Base-by-base conservation (phyloP, 2,329 filamentous ascomycete species). In the Fonsecaea pedrosoi region DNA sequence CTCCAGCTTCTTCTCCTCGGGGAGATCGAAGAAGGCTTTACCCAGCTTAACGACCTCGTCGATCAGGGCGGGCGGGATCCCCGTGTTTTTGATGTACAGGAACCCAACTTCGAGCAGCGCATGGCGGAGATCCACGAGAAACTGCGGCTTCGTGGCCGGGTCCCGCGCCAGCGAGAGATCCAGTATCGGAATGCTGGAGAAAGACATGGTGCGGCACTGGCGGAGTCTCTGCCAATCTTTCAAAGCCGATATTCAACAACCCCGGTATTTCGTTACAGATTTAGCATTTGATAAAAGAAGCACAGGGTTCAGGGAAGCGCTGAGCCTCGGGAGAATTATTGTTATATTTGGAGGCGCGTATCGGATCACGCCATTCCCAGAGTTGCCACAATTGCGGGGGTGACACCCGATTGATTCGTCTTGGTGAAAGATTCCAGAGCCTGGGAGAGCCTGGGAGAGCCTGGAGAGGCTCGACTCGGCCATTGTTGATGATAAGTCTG, bases 81-180 rank as follows among this genome's bases (percentile, higher is more conserved):
- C 90, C 2, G 91, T 89, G 74, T 96, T 93, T 75, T 89, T 90
- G 68, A 96, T 85, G 75, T 96, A 96, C 25, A 96, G 78, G 74
- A 96, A 96, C 1, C 92, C 92, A n/a, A 96, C 91, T 76, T 94
- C 90, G 73, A 96, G 86, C 37, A 96, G 81, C 0, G 92, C 91
- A 77, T 90, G 83, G 15, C 90, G 89, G 37, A 96, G 84, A 62
- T 91, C 83, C 0, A 81, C 78, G 0, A 96, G 85, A 73, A 96
- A 95, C 37, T 80, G 81, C 2, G 90, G 85, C 78, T 95, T 96
- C 0, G 90, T 89, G 4, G 81, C 80, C 18, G 86, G 83, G 71
- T 88, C 80, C 70, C 83, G 81, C 45, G 92, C 90, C 25, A 86
- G 81, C 13, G 89, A 86, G 67, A 96, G 84, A 76, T 94, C 91